These are phyloP conservation scores for Claviceps africana DNA, from an alignment of 2,329 filamentous ascomycete species.

Conservation along the genomic window DNA sequence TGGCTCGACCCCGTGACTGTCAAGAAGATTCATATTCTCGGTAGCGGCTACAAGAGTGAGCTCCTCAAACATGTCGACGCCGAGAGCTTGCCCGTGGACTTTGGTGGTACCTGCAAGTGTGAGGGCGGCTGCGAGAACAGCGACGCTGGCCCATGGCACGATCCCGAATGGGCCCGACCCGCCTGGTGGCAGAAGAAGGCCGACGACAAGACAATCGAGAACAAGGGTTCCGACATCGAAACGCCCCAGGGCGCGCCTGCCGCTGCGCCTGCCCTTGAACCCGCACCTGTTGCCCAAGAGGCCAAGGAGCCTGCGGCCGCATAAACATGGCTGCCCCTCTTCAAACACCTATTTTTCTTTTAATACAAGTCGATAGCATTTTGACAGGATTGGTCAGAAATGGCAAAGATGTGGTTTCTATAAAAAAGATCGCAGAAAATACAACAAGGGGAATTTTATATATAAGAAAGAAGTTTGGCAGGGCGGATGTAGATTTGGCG, in stretches of 20 bases:
- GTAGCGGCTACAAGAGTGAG: conserved; percentile 67
- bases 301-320: conserved; percentile 13
- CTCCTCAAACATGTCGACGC: conserved; percentile 70
- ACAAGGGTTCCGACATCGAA: conserved; percentile 25
- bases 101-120: conserved; percentile 77
- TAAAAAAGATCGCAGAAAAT: too few relatives aligned
- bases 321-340: neutral
- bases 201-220: conserved; percentile 23
- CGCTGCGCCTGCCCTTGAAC: conserved; percentile 9
- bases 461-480: neutral
- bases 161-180: conserved; percentile 51
- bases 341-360: neutral
- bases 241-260: conserved; percentile 19
- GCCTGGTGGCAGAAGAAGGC: conserved; percentile 47
- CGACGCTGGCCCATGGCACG: conserved; percentile 78
- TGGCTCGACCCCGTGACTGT: conserved; percentile 97
- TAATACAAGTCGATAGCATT: neutral
- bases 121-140: conserved; percentile 70
- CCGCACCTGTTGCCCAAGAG: conserved; percentile 18
- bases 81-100: conserved; percentile 78
- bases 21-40: conserved; percentile 86
- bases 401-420: neutral
- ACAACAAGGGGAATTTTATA: neutral
- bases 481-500: neutral
- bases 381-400: neutral